A percentile compares a stretch with the other conserved stretches of the same genome.
Evolutionary conservation across 768 basidiomycete genomes (phyloP).

Genomic region (Suillus alpinus): DNA sequence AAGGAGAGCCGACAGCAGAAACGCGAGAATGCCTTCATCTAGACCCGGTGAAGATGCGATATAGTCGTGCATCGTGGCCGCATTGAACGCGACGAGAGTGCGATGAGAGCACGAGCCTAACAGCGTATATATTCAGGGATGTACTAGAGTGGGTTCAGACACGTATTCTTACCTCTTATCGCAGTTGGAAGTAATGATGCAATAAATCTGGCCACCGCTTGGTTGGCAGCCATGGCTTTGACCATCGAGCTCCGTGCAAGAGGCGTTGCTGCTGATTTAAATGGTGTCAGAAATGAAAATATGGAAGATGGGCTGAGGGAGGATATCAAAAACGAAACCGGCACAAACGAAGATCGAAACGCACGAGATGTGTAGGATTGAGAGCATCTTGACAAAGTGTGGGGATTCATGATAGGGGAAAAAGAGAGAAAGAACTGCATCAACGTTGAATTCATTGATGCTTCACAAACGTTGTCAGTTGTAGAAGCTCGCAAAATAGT

Average conservation of each 20-base stretch:
- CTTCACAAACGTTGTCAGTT: constrained; percentile 37
- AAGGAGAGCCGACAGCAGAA: constrained; percentile 61
- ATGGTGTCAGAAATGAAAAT: constrained; percentile 70
- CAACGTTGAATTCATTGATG: constrained; percentile 90
- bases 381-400: constrained; percentile 90
- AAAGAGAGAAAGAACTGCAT: constrained; percentile 74
- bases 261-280: constrained; percentile 73
- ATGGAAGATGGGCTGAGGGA: constrained; percentile 50
- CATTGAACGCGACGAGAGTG: constrained; percentile 78
- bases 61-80: constrained; percentile 76
- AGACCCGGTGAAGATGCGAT: constrained; percentile 55
- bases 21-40: constrained; percentile 65
- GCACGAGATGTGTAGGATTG: constrained; percentile 77
- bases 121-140: background rate
- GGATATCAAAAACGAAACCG: constrained; percentile 4
- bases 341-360: constrained; percentile 17
- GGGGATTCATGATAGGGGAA: constrained; percentile 94
- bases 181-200: constrained; percentile 60
- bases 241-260: constrained; percentile 73
- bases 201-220: constrained; percentile 72
- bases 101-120: constrained; percentile 51
- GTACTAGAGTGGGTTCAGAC: background rate
- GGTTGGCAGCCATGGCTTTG: constrained; percentile 69
- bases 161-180: constrained; percentile 37
- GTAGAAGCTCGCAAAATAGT: background rate